A percentile compares a stretch with the other conserved stretches of the same genome.
phyloP scores from a whole-genome alignment of 73 alveolate genomes.

The Paramecium octaurelia region DNA sequence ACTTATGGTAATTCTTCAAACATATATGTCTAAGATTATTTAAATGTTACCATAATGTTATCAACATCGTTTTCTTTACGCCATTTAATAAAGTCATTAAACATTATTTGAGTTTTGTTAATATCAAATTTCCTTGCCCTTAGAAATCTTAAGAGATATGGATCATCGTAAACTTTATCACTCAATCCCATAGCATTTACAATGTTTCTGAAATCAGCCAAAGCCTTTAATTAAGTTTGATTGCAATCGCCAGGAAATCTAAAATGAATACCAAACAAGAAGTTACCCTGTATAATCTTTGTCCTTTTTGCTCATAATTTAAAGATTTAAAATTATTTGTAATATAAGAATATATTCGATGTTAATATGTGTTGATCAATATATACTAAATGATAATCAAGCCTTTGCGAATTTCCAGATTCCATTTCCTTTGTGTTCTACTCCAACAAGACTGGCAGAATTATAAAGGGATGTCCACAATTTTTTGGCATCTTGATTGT shows the following conservation, averaged over 20 bases:
- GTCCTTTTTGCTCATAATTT: conserved; percentile 37
- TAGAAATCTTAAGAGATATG: conserved; percentile 81
- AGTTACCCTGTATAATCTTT: conserved; percentile 53
- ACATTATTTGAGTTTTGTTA: conserved; percentile 69
- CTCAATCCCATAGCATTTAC: not conserved
- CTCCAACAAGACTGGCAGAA: conserved; percentile 16
- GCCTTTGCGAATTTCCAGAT: conserved; percentile 20
- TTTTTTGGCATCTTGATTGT: conserved; percentile 35
- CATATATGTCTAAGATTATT: conserved; percentile 13
- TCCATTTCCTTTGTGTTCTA: conserved; percentile 44
- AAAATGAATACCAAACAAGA: not conserved
- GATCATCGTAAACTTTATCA: conserved; percentile 70
- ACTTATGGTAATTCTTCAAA: conserved; percentile 62
- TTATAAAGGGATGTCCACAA: not conserved
- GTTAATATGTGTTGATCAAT: not conserved
- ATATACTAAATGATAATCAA: not conserved
- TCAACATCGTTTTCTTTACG: conserved; percentile 70
- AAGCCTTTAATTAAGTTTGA: not conserved
- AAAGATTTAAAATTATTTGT: conserved; percentile 26
- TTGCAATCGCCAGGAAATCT: conserved; percentile 53
- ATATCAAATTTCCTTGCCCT: conserved; percentile 87
- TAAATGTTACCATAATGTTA: conserved; percentile 25
- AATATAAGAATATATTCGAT: not conserved
- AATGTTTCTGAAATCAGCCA: conserved; percentile 11
- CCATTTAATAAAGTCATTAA: conserved; percentile 75